A percentile compares a stretch with the other conserved stretches of the same genome.
Evolutionary conservation across 2,329 filamentous ascomycete species (phyloP).

Genomic region (Geosmithia morbida): DNA sequence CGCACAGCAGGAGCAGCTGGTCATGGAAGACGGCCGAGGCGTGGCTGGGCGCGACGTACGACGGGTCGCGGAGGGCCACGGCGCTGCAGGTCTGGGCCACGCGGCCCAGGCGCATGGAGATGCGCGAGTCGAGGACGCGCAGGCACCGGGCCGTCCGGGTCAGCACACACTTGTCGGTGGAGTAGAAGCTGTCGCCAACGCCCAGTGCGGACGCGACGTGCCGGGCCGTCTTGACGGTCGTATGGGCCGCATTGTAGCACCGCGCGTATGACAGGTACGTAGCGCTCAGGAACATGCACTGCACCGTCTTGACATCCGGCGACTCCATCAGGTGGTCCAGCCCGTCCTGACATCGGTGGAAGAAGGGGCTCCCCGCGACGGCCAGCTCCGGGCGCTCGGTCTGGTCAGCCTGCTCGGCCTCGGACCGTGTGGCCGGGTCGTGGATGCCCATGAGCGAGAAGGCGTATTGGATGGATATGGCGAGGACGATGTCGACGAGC

Average conservation of each 20-base stretch:
- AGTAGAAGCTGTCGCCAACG: neutral
- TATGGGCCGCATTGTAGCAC: conserved; percentile 3
- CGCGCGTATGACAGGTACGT: conserved; percentile 2
- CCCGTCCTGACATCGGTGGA: conserved; percentile 1
- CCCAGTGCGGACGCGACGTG: neutral
- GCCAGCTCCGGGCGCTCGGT: neutral
- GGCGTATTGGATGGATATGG: conserved; percentile 3
- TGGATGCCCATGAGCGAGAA: neutral
- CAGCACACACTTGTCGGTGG: neutral
- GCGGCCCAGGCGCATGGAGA: conserved; percentile 1
- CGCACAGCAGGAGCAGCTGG: conserved; percentile 1
- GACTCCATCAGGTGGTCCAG: neutral
- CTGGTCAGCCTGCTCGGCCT: neutral
- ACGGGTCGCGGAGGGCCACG: neutral
- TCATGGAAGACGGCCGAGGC: neutral
- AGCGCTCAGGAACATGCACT: conserved; percentile 1
- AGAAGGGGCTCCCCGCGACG: conserved; percentile 2
- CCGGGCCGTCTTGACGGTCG: neutral
- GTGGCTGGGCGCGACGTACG: neutral
- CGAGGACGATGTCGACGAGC: conserved; percentile 2
- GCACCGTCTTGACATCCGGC: neutral
- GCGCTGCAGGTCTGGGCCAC: neutral
- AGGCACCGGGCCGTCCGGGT: neutral
- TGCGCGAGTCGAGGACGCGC: neutral
- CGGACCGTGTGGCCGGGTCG: neutral